Conservation (phyloP, 2,329 filamentous ascomycete species). For the Trichoderma sp. region DNA sequence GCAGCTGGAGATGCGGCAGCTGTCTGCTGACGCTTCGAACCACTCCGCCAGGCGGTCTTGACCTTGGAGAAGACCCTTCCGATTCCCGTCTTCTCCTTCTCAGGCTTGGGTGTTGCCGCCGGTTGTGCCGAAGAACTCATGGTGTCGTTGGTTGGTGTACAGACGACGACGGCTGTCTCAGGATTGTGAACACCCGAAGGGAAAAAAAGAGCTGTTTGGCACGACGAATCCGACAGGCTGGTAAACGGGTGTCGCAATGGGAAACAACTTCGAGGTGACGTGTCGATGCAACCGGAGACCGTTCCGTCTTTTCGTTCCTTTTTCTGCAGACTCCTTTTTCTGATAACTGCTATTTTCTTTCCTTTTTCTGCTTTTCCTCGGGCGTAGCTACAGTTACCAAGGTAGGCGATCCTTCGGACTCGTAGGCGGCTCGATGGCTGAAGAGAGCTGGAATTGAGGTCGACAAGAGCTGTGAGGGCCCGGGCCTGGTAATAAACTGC, state of each 20-base stretch:
- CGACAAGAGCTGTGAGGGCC: constrained; percentile 6
- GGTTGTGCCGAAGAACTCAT: constrained; percentile 51
- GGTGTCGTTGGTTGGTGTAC: constrained; percentile 26
- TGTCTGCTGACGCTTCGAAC: constrained; percentile 33
- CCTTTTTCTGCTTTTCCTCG: not conserved
- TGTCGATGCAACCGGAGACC: constrained; percentile 15
- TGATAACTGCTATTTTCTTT: not conserved
- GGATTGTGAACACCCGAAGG: not conserved
- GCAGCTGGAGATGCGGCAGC: not conserved
- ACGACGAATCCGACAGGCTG: constrained; percentile 5
- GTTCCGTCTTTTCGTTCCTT: constrained; percentile 2
- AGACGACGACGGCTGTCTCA: constrained; percentile 5
- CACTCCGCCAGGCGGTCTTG: constrained; percentile 54
- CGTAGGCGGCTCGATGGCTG: constrained; percentile 6
- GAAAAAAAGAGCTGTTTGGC: constrained; percentile 10
- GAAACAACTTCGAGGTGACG: not conserved
- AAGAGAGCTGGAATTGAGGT: constrained; percentile 7
- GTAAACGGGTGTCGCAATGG: constrained; percentile 13
- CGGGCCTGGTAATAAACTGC: not conserved
- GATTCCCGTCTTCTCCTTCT: constrained; percentile 51
- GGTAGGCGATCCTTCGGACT: constrained; percentile 16
- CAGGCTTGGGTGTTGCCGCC: constrained; percentile 41
- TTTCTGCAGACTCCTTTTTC: not conserved
- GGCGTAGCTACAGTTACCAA: constrained; percentile 6
- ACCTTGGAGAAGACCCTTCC: constrained; percentile 52